phyloP scores from a whole-genome alignment of 805 yeast species.

The Wickerhamiella occidentalis region DNA sequence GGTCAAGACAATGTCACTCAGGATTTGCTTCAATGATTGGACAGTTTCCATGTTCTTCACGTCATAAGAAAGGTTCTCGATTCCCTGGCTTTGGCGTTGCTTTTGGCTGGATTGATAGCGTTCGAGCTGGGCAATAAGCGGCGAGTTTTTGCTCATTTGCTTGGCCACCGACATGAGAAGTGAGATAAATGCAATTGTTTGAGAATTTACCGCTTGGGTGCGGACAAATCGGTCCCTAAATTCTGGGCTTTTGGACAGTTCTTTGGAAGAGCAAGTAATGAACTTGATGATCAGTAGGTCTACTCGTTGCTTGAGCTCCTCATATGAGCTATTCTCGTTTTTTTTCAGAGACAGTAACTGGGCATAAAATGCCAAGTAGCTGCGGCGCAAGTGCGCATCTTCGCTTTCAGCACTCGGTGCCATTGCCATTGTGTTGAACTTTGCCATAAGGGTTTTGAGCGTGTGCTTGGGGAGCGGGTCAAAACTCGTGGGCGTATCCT shows the following conservation, averaged over 20 bases:
- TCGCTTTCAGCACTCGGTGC: conserved; percentile 25
- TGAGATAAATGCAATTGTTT: conserved; percentile 24
- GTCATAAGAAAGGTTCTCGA: conserved; percentile 18
- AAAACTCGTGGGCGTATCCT: conserved; percentile 14
- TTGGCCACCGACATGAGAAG: conserved; percentile 21
- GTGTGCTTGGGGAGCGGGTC: conserved; percentile 24
- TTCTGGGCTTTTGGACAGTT: conserved; percentile 16
- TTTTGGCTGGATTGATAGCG: conserved; percentile 12
- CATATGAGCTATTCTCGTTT: conserved; percentile 25
- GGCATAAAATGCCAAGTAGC: conserved; percentile 51
- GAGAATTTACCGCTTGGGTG: conserved; percentile 17
- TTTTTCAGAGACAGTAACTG: conserved; percentile 36
- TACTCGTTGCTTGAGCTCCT: conserved; percentile 23
- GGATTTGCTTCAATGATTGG: conserved; percentile 37
- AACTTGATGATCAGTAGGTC: conserved; percentile 29
- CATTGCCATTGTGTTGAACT: conserved; percentile 26
- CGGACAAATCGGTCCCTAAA: conserved; percentile 12
- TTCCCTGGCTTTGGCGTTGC: neutral
- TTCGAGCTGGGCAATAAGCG: conserved; percentile 22
- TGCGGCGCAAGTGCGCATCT: conserved; percentile 40
- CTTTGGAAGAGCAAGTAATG: conserved; percentile 25
- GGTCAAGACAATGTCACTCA: conserved; percentile 31
- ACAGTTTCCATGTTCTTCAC: conserved; percentile 45
- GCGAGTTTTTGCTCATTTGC: conserved; percentile 16
- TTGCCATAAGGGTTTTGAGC: conserved; percentile 25